Conservation (phyloP, 73 alveolate species). For the Uronychia binucleata region DNA sequence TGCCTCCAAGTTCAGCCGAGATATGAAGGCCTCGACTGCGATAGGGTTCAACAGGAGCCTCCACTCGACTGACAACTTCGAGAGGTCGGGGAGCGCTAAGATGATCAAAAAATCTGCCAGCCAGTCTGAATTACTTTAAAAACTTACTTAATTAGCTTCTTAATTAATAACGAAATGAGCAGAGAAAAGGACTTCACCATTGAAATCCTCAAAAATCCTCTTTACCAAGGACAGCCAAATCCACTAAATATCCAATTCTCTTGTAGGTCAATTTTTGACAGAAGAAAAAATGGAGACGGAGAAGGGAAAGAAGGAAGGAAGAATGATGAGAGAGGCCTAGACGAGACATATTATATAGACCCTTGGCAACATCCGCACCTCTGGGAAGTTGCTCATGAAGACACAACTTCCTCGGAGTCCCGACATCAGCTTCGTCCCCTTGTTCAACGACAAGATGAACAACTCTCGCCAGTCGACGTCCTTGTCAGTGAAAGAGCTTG, state of each 20-base stretch:
- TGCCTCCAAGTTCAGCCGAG: slow-evolving; percentile 53
- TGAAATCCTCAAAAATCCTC: not conserved
- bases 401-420: not conserved
- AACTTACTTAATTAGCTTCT: not conserved
- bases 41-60: not conserved
- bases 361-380: no score
- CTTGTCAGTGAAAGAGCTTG: no score
- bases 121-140: not conserved
- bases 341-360: no score
- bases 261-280: no score
- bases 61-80: not conserved
- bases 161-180: not conserved
- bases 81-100: not conserved
- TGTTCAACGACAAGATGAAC: not conserved
- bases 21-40: not conserved
- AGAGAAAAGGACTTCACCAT: not conserved
- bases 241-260: no score
- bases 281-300: no score
- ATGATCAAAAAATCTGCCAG: not conserved
- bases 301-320: no score
- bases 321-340: no score
- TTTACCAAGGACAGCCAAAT: no score
- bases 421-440: not conserved
- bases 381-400: no score
- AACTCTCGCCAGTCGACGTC: no score